A percentile compares a stretch with the other conserved stretches of the same genome.
Conservation (phyloP, 306 rosid genomes). For the Rosa multiflora region DNA sequence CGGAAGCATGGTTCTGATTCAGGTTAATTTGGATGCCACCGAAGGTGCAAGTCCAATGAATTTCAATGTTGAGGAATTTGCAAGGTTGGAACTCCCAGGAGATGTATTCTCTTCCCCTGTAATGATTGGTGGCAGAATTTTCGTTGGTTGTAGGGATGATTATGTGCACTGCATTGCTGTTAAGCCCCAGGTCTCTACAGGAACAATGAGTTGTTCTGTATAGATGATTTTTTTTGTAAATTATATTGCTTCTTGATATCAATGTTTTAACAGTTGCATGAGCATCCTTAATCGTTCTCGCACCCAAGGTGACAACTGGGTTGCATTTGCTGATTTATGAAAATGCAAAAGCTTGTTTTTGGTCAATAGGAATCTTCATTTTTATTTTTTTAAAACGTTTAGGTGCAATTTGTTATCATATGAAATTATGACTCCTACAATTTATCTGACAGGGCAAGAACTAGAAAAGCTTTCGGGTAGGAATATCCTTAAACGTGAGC, state of each 20-base stretch:
- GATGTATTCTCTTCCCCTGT: constrained; percentile 86
- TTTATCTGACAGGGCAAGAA: no score
- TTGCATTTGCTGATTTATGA: no score
- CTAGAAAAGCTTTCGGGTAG: no score
- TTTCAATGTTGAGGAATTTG: constrained; percentile 53
- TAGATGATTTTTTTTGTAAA: not conserved
- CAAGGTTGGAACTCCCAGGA: constrained; percentile 52
- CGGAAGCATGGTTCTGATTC: constrained; percentile 61
- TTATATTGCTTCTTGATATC: not conserved
- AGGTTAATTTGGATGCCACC: constrained; percentile 30
- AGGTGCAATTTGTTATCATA: no score
- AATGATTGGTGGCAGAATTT: constrained; percentile 75
- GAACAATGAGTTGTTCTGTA: not conserved
- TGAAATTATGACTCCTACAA: no score
- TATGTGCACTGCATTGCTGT: constrained; percentile 63
- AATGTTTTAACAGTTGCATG: no score
- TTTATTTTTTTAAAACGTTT: no score
- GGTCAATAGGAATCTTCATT: no score
- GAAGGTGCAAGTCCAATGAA: constrained; percentile 19
- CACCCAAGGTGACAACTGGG: no score
- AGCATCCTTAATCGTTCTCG: no score
- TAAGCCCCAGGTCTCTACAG: not conserved
- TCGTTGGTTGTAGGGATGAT: constrained; percentile 86
- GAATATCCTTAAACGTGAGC: no score
- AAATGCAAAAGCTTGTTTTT: no score